Conservation (phyloP, 495 filamentous ascomycete genomes). For the Daldinia childiae region DNA sequence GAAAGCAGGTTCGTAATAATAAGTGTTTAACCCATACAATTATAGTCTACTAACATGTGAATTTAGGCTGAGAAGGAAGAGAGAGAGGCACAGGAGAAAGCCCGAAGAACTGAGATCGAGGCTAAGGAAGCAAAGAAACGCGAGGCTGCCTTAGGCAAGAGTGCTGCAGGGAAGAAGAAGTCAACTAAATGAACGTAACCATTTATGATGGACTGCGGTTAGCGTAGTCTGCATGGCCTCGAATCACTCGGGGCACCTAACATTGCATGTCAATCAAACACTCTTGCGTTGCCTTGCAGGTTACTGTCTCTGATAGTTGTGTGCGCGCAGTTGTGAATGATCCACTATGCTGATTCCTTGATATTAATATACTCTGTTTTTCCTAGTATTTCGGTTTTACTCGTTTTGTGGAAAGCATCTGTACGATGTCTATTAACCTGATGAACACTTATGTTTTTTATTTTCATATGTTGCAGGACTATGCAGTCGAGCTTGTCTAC, state of each 20-base stretch:
- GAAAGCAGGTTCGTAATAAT: conserved; percentile 59
- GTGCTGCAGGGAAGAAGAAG: conserved; percentile 45
- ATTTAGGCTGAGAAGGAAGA: conserved; percentile 75
- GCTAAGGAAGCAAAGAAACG: conserved; percentile 74
- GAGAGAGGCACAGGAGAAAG: conserved; percentile 67
- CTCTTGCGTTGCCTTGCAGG: neutral
- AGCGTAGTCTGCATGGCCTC: conserved; percentile 19
- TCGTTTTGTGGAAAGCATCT: neutral
- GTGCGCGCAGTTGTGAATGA: neutral
- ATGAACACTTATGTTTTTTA: neutral
- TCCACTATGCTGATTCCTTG: neutral
- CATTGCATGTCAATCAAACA: conserved; percentile 16
- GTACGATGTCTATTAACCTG: neutral
- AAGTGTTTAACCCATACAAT: neutral
- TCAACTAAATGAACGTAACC: conserved; percentile 39
- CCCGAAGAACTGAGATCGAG: conserved; percentile 59
- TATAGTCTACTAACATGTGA: conserved; percentile 19
- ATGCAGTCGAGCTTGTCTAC: neutral
- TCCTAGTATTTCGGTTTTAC: neutral
- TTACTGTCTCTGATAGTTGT: neutral
- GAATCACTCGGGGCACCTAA: neutral
- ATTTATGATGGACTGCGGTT: conserved; percentile 9
- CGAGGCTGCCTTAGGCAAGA: conserved; percentile 57
- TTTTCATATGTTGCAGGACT: neutral
- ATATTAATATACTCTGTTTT: neutral